Evolutionary conservation across 2,329 filamentous ascomycete genomes (phyloP), one percentile per base, ranked within the genome.

Genomic region (Dactylellina cionopaga): DNA sequence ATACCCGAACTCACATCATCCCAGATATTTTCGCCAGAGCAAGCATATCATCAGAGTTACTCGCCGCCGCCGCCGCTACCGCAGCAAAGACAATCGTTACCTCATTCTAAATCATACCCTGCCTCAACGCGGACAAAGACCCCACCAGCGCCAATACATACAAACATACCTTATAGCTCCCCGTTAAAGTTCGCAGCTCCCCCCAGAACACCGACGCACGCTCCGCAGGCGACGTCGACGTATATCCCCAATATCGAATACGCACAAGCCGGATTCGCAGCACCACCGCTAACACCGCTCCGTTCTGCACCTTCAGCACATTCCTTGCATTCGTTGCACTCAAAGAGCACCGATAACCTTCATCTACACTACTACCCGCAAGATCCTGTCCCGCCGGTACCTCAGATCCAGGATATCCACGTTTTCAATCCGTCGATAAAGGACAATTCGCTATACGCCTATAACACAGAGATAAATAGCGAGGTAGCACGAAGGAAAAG

Each of bases 1-100:
- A 72, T 72, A 52, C 68, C 68, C 52, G 68, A 72, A 54, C 68
- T 72, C 68, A 72, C 68, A 47, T 72, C 68, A 29, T 72, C 68
- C 46, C 68, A 64, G 52, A 64, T 65, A 65, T 72, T 65, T 24
- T 60, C 68, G 37, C 43, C 59, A 46, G 35, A 44, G 33, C 59
- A 54, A 22, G 25, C 35, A 17, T 41, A 52, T 27, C 37, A 15
- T n/a, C 46, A 54, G 10, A 37, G 11, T 29, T 44, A 5, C 37
- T 37, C 29, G 41, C 58, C 66, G 13, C 44, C 33, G 31, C 51
- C 35, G 51, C 51, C 19, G 17, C 15, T n/a, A 13, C 51, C 51
- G 15, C 51, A 39, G 33, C 51, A 55, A 58, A 47, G 37, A 37
- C 35, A 55, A 37, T 29, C 31, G 43, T 17, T 65, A 24, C 43